Base-by-base conservation (phyloP, 176 grass and related monocot species). In the Triticum turgidum region DNA sequence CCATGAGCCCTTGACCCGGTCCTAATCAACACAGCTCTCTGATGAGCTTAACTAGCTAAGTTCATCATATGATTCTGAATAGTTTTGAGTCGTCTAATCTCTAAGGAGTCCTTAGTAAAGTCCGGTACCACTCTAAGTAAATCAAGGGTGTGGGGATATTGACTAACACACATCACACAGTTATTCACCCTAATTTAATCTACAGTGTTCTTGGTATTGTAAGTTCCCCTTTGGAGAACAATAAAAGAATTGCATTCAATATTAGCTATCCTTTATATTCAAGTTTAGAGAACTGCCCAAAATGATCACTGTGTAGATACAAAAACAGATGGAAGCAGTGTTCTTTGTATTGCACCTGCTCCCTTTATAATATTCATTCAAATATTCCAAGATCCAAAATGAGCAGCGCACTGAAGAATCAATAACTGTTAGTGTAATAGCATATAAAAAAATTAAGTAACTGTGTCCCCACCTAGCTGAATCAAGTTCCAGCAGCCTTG, bases 11-110 rank as follows among this genome's bases (percentile, higher is more conserved):
- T 67, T 84, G 20, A 47, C 9, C 0, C 5, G 45, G 74, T 22
- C 51, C 35, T 74, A 35, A 79, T 69, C 32, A 77, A 86, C 44
- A 84, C 29, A 34, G 25, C 44, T 91, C 15, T 63, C 61, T 49
- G 52, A 76, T 71, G 69, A 81, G 20, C 32, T 69, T 87, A 77
- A 59, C 70, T 85, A 80, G 76, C 66, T 66, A 84, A 3, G 71
- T 24, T 67, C 66, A 9, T 69, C 69, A 33, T 76, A 76, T 49
- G 35, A 37, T 21, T 54, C 73, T 77, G 25, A 77, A 77, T 27
- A 52, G 15, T 77, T 77, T 77, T 56, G 27, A 77, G 9, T 56
- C 74, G 5, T 33, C 45, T 20, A 77, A 33, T 77, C 47, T 54
- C 74, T 54, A 54, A 76, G 8, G 24, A 54, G 17, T 52, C 15